phyloP scores from a whole-genome alignment of 2,329 filamentous ascomycete species.

The Pestalotiopsis fici region DNA sequence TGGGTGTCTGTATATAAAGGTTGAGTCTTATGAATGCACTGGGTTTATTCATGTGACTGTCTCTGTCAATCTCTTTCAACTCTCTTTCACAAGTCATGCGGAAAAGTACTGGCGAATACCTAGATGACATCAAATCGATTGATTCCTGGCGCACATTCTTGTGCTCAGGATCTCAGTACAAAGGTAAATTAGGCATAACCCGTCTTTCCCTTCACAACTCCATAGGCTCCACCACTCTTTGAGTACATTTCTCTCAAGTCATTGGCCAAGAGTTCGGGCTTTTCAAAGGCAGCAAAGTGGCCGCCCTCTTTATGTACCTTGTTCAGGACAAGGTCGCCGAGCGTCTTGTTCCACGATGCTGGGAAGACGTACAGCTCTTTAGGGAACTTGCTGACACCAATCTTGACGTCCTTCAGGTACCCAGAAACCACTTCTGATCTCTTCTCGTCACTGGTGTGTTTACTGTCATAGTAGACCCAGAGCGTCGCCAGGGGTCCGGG shows the following conservation, averaged over 20 bases:
- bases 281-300: conserved; percentile 53
- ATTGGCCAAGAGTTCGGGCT: conserved; percentile 41
- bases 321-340: conserved; percentile 53
- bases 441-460: conserved; percentile 57
- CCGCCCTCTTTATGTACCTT: conserved; percentile 40
- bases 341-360: conserved; percentile 46
- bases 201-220: conserved; percentile 2
- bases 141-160: too few species aligned
- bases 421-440: conserved; percentile 40
- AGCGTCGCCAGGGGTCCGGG: conserved; percentile 63
- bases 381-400: conserved; percentile 51
- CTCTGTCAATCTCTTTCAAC: too few species aligned
- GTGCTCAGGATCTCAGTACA: too few species aligned
- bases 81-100: too few species aligned
- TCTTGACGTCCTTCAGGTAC: conserved; percentile 38
- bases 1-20: too few species aligned
- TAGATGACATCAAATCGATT: too few species aligned
- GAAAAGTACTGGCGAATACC: too few species aligned
- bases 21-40: too few species aligned
- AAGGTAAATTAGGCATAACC: not conserved
- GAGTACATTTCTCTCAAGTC: conserved; percentile 52
- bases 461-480: conserved; percentile 71
- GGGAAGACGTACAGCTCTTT: conserved; percentile 50
- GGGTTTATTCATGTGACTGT: too few species aligned
- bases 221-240: conserved; percentile 32